phyloP scores from a whole-genome alignment of 1,139 yeast genomes.

The Lizanozyma gosingica region DNA sequence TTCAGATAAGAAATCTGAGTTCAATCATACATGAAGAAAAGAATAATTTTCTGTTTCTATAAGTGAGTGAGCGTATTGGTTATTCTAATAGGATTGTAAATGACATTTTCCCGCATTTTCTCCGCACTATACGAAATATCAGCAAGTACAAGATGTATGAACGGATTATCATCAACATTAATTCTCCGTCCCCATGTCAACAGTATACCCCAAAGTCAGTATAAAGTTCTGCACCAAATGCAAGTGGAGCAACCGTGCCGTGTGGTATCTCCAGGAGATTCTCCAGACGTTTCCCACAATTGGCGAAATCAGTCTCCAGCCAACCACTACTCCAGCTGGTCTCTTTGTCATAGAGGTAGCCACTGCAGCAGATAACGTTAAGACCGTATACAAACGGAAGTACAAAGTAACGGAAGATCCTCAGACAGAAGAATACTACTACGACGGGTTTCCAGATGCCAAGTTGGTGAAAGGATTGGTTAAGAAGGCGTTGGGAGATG shows the following conservation, averaged over 20 bases:
- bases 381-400: constrained; percentile 26
- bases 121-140: too few relatives aligned
- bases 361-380: constrained; percentile 7
- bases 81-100: too few relatives aligned
- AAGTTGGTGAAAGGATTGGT: constrained; percentile 31
- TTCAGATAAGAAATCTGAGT: too few relatives aligned
- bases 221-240: constrained; percentile 37
- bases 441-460: constrained; percentile 41
- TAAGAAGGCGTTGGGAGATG: constrained; percentile 11
- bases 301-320: constrained; percentile 31
- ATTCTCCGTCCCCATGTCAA: background rate
- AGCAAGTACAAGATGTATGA: too few relatives aligned
- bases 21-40: too few relatives aligned
- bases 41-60: too few relatives aligned
- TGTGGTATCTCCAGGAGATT: constrained; percentile 39
- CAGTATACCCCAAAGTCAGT: constrained; percentile 20
- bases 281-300: constrained; percentile 32
- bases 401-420: constrained; percentile 22
- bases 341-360: constrained; percentile 14
- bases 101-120: too few relatives aligned
- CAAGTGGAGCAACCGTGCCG: constrained; percentile 41
- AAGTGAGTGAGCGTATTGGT: too few relatives aligned
- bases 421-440: constrained; percentile 23
- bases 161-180: too few relatives aligned
- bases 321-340: constrained; percentile 31